These are phyloP conservation scores for Coffea humblotiana DNA, from an alignment of 305 asterid species.

Conservation along the genomic window DNA sequence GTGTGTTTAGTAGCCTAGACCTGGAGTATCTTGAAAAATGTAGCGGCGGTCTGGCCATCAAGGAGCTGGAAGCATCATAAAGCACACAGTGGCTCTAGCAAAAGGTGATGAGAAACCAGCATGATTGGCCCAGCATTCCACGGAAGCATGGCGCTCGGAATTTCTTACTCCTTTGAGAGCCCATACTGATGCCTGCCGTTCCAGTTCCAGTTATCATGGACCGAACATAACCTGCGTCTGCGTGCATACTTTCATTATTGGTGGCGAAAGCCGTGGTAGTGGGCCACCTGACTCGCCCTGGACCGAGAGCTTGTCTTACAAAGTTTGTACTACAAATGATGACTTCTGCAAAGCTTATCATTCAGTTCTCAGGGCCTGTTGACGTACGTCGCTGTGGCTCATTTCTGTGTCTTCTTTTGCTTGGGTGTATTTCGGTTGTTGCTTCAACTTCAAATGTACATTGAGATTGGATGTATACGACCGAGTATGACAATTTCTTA, in stretches of 20 bases:
- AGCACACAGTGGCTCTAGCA: neutral
- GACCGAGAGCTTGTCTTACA: constrained; percentile 16
- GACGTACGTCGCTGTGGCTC: neutral
- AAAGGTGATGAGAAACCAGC: neutral
- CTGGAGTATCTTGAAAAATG: neutral
- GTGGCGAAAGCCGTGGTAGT: neutral
- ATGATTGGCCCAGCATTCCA: constrained; percentile 2
- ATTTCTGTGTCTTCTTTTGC: neutral
- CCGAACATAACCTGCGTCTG: neutral
- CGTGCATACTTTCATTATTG: neutral
- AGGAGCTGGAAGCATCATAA: neutral
- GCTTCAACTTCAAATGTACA: neutral
- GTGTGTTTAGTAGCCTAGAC: neutral
- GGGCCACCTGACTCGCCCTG: neutral
- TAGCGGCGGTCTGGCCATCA: neutral
- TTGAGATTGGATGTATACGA: neutral
- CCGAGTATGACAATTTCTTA: neutral
- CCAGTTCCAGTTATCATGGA: neutral
- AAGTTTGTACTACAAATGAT: neutral
- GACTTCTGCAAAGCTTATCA: constrained; percentile 13
- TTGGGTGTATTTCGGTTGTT: neutral
- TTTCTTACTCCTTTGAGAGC: neutral
- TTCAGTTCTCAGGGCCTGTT: neutral
- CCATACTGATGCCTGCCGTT: neutral
- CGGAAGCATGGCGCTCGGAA: neutral